Conservation (phyloP, 2,329 filamentous ascomycete species). For the Orbilia quercus region DNA sequence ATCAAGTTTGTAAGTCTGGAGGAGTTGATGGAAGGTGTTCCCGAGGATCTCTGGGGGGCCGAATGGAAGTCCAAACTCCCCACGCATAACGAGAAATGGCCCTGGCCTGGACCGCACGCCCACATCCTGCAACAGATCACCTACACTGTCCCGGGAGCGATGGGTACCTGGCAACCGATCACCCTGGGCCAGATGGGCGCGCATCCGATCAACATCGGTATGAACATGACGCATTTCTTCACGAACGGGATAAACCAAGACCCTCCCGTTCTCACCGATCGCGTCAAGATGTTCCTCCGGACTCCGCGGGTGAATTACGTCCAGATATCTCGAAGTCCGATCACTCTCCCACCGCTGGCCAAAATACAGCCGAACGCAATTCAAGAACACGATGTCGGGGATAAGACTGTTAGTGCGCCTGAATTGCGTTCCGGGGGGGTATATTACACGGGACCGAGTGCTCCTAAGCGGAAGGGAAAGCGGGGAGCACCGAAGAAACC, state of each 20-base stretch:
- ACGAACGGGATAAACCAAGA: neutral
- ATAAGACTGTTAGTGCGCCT: conserved; percentile 7
- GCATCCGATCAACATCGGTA: too few relatives aligned
- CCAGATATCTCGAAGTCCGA: conserved; percentile 23
- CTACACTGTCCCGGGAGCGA: too few relatives aligned
- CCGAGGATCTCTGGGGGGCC: conserved; percentile 34
- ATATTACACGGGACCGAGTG: conserved; percentile 34
- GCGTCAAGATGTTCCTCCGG: conserved; percentile 40
- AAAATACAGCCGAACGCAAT: conserved; percentile 48
- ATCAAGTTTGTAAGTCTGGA: conserved; percentile 46
- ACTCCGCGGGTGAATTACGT: conserved; percentile 43
- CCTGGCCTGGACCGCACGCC: conserved; percentile 26
- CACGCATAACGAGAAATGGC: conserved; percentile 42
- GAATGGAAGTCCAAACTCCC: conserved; percentile 40
- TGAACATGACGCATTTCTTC: conserved; percentile 9
- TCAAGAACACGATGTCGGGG: conserved; percentile 34
- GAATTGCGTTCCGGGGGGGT: conserved; percentile 24
- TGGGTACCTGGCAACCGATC: too few relatives aligned
- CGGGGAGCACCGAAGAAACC: conserved; percentile 5
- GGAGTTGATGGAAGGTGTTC: conserved; percentile 45
- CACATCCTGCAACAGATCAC: neutral
- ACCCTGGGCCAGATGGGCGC: too few relatives aligned
- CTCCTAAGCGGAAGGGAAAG: conserved; percentile 19
- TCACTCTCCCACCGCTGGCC: conserved; percentile 42
- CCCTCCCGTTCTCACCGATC: conserved; percentile 10